phyloP scores from a whole-genome alignment of 257 asterid genomes.

The Parsonsia alboflavescens region DNA sequence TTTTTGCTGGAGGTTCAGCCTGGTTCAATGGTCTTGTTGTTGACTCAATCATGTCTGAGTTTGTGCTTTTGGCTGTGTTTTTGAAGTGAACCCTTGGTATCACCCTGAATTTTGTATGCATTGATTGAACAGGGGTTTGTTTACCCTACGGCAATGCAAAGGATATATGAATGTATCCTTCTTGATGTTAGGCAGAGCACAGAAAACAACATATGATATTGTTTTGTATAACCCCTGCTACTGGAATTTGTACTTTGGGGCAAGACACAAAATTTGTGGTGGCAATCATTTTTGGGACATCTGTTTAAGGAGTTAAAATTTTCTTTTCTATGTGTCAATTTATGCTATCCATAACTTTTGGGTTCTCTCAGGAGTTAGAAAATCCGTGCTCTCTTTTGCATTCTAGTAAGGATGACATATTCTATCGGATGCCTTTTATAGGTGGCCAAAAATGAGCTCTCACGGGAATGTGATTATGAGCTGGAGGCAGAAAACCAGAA shows the following conservation, averaged over 20 bases:
- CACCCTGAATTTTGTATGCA: background rate
- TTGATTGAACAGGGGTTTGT: background rate
- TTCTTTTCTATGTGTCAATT: background rate
- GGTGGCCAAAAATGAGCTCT: constrained; percentile 97
- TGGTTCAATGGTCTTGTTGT: background rate
- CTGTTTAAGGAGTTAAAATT: background rate
- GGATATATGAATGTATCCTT: background rate
- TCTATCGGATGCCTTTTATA: constrained; percentile 21
- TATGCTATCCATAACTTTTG: background rate
- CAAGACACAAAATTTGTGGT: background rate
- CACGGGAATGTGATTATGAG: constrained; percentile 84
- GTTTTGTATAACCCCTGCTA: background rate
- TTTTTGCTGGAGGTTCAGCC: background rate
- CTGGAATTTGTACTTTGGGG: background rate
- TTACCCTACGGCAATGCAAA: background rate
- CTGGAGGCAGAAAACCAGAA: constrained; percentile 83
- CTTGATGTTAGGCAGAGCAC: background rate
- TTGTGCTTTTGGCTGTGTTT: background rate
- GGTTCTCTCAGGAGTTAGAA: background rate
- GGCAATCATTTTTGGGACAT: background rate
- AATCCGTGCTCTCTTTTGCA: background rate
- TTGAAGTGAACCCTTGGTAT: background rate
- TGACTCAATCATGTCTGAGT: background rate
- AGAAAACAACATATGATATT: background rate
- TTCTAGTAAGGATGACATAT: background rate